Percentiles rank a stretch among this genome's conserved stretches.
These are phyloP conservation scores for Quercus robur DNA, from an alignment of 306 rosid genomes.

Conservation along the genomic window DNA sequence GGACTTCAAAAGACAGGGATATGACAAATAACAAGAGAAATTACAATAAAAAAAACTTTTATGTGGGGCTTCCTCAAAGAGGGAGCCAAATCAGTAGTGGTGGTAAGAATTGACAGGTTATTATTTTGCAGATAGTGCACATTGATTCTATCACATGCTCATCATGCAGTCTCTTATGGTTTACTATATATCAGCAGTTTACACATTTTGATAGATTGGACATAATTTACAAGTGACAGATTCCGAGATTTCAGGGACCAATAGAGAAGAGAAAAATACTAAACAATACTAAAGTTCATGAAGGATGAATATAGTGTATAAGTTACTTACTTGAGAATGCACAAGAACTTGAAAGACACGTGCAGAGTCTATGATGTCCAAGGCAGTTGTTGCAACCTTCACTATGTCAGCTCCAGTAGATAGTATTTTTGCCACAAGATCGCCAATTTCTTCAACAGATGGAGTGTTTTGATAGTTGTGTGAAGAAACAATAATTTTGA, in stretches of 20 bases:
- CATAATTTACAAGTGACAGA: background rate
- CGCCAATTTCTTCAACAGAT: constrained; percentile 47
- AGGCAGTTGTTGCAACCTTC: constrained; percentile 65
- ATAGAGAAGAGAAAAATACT: background rate
- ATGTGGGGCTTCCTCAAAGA: background rate
- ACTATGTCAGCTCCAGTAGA: constrained; percentile 64
- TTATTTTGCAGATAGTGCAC: background rate
- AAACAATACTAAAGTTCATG: background rate
- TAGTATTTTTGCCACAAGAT: constrained; percentile 61
- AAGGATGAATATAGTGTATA: background rate
- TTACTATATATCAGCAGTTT: background rate
- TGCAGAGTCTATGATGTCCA: constrained; percentile 61
- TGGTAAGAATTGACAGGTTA: background rate
- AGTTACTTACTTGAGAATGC: constrained; percentile 52
- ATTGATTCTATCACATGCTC: background rate
- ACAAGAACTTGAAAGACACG: constrained; percentile 49
- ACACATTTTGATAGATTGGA: background rate
- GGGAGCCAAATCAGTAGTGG: background rate
- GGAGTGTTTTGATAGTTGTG: constrained; percentile 63
- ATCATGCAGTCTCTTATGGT: background rate
- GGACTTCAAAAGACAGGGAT: background rate
- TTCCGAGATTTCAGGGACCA: background rate
- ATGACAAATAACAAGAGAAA: background rate
- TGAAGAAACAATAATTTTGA: constrained; percentile 64
- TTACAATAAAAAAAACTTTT: background rate